Evolutionary conservation across 768 basidiomycete species (phyloP), one percentile per base, ranked within the genome.

Genomic region (Termitomyces sp.): DNA sequence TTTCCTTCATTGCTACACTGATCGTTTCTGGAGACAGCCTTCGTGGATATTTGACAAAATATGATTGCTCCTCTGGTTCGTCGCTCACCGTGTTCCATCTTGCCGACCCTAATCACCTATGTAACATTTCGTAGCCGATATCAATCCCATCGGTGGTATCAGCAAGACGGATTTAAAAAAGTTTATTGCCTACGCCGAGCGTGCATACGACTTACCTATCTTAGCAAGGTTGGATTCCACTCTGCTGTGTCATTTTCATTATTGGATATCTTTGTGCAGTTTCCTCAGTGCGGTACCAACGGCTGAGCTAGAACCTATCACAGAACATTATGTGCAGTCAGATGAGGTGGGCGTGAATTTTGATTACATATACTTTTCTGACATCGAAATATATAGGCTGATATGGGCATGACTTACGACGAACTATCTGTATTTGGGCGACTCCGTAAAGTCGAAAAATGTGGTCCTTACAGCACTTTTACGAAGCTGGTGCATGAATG

Each of bases 351-450:
- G 76, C 62, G 10, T 18, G 32, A 43, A 20, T 37, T 24, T 26
- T 18, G 42, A 49, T 27, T 32, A 36, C 24, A 37, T 20, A 18
- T 47, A 44, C 2, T 55, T 65, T 30, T 52, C 39, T 45, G 49
- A 63, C 46, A 48, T 46, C 22, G 52, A 40, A n/a, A 10, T 22
- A 12, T 36, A 30, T 37, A 93, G 93, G 93, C 84, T 18, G 96
- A 98, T 67, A 98, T 98, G 96, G 96, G 96, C 9, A 98, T 98
- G 97, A 97, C 96, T 0, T 98, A 98, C 68, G 91, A 98, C 64
- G 97, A 98, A 64, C 79, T 99, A 20, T 95, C 93, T 12, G 84
- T 93, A 20, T 96, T 95, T 64, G 97, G 96, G 26, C 81, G 95
- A 30, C 80, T 99, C 26, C 85, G 97, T 53, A 98, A 99, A 74